Evolutionary conservation across 305 asterid genomes (phyloP).

Genomic region (Andrographis paniculata): DNA sequence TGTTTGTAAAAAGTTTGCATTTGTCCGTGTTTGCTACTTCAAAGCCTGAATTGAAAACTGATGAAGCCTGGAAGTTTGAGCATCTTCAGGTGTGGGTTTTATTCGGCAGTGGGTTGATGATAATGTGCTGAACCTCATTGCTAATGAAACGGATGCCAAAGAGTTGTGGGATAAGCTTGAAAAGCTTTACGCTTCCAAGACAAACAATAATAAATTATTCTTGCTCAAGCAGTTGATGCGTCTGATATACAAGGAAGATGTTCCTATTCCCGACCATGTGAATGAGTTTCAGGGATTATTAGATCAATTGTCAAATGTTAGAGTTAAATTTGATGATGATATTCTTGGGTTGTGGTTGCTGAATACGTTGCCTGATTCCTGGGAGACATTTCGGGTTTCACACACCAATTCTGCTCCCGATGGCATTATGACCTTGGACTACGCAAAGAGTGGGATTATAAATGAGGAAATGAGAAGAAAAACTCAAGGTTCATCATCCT

Average conservation of each 20-base stretch:
- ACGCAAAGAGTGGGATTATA: not conserved
- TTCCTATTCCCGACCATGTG: too few relatives aligned
- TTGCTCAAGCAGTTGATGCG: not conserved
- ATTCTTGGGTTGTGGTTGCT: not conserved
- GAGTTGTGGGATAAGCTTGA: not conserved
- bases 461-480: constrained; percentile 1
- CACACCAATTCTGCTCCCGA: not conserved
- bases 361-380: not conserved
- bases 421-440: not conserved
- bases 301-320: too few relatives aligned
- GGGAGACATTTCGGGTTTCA: not conserved
- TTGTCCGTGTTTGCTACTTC: not conserved
- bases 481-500: not conserved
- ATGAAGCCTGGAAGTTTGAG: constrained; percentile 8
- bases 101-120: not conserved
- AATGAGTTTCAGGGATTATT: too few relatives aligned
- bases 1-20: constrained; percentile 2
- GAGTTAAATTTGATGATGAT: constrained; percentile 1
- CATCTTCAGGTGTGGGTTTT: not conserved
- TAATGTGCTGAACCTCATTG: not conserved
- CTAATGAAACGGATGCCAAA: not conserved
- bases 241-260: not conserved
- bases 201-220: not conserved
- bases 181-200: not conserved
- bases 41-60: not conserved